phyloP scores from a whole-genome alignment of 2,329 filamentous ascomycete species.

The Nigrograna mackinnonii region DNA sequence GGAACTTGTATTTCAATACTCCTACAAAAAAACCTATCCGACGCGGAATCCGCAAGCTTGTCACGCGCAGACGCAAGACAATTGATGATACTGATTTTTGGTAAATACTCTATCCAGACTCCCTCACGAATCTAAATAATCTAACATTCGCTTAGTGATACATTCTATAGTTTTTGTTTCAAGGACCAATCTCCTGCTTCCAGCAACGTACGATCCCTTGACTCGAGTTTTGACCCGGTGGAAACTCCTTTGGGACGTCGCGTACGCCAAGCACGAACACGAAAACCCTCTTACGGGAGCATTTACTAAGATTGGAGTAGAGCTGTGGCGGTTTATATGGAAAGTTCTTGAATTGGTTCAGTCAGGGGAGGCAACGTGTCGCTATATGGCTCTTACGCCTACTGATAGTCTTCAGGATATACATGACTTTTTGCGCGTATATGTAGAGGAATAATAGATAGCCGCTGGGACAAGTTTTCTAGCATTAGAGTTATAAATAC shows the following conservation, averaged over 20 bases:
- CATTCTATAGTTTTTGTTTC: slow-evolving; percentile 7
- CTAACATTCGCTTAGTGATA: background rate
- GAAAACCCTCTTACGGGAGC: background rate
- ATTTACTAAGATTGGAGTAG: background rate
- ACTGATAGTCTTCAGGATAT: background rate
- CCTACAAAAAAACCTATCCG: background rate
- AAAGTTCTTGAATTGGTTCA: background rate
- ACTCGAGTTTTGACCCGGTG: slow-evolving; percentile 14
- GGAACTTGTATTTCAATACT: background rate
- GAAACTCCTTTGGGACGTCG: slow-evolving; percentile 16
- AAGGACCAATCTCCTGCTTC: slow-evolving; percentile 5
- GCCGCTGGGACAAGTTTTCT: too few species aligned
- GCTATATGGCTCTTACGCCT: background rate
- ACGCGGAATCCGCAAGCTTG: background rate
- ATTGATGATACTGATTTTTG: background rate
- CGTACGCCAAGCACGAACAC: background rate
- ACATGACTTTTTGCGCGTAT: background rate
- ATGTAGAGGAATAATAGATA: background rate
- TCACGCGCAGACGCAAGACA: background rate
- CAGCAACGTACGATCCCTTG: slow-evolving; percentile 4
- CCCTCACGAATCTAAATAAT: background rate
- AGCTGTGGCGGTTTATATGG: background rate
- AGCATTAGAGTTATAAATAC: too few species aligned
- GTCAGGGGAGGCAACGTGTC: background rate
- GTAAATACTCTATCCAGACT: background rate